Evolutionary conservation across 108 stramenopile species (phyloP).

Genomic region (Cyclotella cryptica): DNA sequence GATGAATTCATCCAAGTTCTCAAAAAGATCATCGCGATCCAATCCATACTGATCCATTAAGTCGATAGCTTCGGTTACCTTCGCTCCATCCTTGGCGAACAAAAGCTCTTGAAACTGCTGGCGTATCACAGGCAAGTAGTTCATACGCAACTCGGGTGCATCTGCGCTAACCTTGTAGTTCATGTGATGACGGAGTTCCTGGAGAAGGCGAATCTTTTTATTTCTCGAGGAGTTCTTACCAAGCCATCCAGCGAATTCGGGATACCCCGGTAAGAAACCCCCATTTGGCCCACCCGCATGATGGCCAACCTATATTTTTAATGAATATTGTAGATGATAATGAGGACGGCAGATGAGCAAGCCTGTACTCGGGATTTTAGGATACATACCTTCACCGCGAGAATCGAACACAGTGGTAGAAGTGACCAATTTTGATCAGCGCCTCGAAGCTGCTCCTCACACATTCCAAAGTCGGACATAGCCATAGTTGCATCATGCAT

Average conservation of each 20-base stretch:
- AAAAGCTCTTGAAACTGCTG: conserved; percentile 68
- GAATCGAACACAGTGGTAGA: conserved; percentile 79
- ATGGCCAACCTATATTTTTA: conserved; percentile 62
- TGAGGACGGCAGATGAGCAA: background rate
- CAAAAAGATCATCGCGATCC: conserved; percentile 93
- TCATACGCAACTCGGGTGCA: conserved; percentile 72
- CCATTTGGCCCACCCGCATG: conserved; percentile 82
- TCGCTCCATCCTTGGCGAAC: conserved; percentile 54
- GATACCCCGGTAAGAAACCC: conserved; percentile 84
- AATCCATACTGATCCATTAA: conserved; percentile 96
- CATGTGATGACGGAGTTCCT: conserved; percentile 93
- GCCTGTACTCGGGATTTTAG: background rate
- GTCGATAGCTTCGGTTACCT: conserved; percentile 69
- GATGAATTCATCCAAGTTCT: conserved; percentile 85
- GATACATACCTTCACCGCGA: conserved; percentile 70
- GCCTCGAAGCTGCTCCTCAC: conserved; percentile 80
- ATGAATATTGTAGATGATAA: background rate
- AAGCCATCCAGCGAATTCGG: conserved; percentile 95
- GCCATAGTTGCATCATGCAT: conserved; percentile 83
- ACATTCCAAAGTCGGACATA: conserved; percentile 90
- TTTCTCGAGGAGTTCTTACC: conserved; percentile 92
- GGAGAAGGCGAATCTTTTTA: conserved; percentile 83
- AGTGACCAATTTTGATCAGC: conserved; percentile 95
- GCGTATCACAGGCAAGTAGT: conserved; percentile 81
- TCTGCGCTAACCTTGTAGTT: conserved; percentile 77